Percentiles rank a stretch among this genome's conserved stretches.
These are phyloP conservation scores for Rhipidocladum racemiflorum DNA, from an alignment of 176 grass and related monocot genomes.

Conservation along the genomic window DNA sequence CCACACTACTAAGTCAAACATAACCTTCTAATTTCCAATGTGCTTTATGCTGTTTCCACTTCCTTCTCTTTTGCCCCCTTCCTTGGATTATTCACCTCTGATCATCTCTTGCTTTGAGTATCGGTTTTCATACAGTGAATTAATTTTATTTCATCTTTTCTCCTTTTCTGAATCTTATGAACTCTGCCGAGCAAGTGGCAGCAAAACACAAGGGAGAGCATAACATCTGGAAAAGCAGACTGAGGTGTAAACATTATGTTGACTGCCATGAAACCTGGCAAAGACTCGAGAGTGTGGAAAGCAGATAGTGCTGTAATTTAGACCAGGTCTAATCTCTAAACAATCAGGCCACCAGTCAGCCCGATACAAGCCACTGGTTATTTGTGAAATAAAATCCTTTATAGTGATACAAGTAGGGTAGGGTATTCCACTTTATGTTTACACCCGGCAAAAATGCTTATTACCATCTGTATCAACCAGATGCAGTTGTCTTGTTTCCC, in stretches of 20 bases:
- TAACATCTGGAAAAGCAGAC: conserved; percentile 11
- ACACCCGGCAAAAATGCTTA: background rate
- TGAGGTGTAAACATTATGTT: background rate
- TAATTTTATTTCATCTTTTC: background rate
- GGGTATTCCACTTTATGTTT: background rate
- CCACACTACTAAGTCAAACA: background rate
- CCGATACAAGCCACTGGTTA: background rate
- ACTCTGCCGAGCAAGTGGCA: background rate
- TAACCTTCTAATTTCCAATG: background rate
- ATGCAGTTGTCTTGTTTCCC: conserved; percentile 3
- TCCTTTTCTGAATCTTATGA: background rate
- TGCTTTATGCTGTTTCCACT: background rate
- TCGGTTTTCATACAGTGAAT: background rate
- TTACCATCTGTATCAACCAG: conserved; percentile 19
- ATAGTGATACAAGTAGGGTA: background rate
- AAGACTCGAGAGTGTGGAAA: background rate
- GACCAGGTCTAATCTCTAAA: background rate
- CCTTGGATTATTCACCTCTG: conserved; percentile 11
- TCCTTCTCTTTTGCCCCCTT: background rate
- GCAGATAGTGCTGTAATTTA: background rate
- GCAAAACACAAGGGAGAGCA: background rate
- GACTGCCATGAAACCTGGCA: conserved; percentile 14
- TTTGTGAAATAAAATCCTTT: background rate
- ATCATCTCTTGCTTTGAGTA: background rate
- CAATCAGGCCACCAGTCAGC: background rate